Percentiles rank a stretch among this genome's conserved stretches.
Evolutionary conservation across 75 land plant genomes (phyloP).

Genomic region (Adiantum capillusveneris): DNA sequence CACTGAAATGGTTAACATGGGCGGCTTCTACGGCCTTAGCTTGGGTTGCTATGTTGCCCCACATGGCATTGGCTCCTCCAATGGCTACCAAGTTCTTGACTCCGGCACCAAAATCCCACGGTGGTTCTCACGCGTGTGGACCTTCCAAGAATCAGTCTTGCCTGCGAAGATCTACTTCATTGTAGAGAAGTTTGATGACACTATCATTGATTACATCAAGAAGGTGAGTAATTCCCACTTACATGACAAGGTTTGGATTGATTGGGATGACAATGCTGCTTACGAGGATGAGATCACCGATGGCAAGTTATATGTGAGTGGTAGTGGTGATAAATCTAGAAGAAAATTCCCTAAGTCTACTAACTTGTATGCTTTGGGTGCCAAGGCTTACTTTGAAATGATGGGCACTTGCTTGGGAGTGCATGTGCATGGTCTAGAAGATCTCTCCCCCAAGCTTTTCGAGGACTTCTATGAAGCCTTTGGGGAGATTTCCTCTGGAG

Average conservation of each 20-base stretch:
- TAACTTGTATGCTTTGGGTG: background rate
- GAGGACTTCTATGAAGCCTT: conserved; percentile 7
- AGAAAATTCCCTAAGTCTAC: background rate
- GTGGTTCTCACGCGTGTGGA: conserved; percentile 20
- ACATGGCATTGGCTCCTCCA: conserved; percentile 12
- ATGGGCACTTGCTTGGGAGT: background rate
- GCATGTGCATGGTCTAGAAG: background rate
- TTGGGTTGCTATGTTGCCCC: conserved; percentile 13
- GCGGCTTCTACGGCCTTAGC: conserved; percentile 11
- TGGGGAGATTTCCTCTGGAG: conserved; percentile 1
- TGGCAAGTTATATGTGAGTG: background rate
- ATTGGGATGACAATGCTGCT: background rate
- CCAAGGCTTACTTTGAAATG: conserved; percentile 5
- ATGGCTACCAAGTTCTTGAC: conserved; percentile 7
- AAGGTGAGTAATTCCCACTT: background rate
- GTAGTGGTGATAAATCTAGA: background rate
- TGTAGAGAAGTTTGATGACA: conserved; percentile 4
- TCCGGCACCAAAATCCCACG: conserved; percentile 4
- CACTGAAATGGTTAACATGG: conserved; percentile 12
- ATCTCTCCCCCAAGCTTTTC: background rate
- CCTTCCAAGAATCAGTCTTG: conserved; percentile 14
- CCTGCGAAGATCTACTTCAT: conserved; percentile 14
- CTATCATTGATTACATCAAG: background rate
- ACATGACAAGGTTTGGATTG: background rate
- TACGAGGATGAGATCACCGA: background rate